Evolutionary conservation across 257 asterid species (phyloP), one percentile per base, ranked within the genome.

Genomic region (Leonotis leonurus): DNA sequence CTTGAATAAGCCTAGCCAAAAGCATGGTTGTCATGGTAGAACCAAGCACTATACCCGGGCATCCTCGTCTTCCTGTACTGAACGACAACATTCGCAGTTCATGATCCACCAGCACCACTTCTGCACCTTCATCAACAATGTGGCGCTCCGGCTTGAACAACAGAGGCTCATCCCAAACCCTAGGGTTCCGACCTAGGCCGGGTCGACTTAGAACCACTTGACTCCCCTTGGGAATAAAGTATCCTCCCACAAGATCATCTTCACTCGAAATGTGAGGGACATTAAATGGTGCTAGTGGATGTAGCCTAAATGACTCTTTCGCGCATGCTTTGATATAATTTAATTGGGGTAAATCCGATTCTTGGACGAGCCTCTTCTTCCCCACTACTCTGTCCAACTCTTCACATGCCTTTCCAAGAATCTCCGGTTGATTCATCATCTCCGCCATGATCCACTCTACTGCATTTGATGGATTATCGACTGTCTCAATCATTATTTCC

Each of bases 181-280:
- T 73, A 9, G 74, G 76, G 11, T 78, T 78, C 2, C 77, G 61
- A 8, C 81, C 84, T 16, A 78, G 62, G 1, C 78, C 78, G 2
- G 22, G 62, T 0, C 75, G 80, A 17, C 80, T 64, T 1, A 71
- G 16, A 6, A 78, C 0, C 24, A 78, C 69, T 2, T 67, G 55
- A 12, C 83, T 78, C 22, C 78, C 76, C 22, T 64, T 71, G 0
- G 81, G 81, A 16, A 78, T 71, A 17, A 74, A 54, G 39, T 78
- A 78, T 30, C 75, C 71, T 21, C 40, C 63, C 1, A 74, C 64
- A 8, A 48, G 9, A 0, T 67, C n/a, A 8, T 78, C 80, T 14
- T 41, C 12, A 0, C 41, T 3, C 10, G 80, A 68, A 0, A 49
- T 65, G 2, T 71, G 83, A 6, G 80, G 80, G 22, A 65, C 11